Base-by-base conservation (phyloP, 768 basidiomycete species). In the Leccinum subgranulosum region DNA sequence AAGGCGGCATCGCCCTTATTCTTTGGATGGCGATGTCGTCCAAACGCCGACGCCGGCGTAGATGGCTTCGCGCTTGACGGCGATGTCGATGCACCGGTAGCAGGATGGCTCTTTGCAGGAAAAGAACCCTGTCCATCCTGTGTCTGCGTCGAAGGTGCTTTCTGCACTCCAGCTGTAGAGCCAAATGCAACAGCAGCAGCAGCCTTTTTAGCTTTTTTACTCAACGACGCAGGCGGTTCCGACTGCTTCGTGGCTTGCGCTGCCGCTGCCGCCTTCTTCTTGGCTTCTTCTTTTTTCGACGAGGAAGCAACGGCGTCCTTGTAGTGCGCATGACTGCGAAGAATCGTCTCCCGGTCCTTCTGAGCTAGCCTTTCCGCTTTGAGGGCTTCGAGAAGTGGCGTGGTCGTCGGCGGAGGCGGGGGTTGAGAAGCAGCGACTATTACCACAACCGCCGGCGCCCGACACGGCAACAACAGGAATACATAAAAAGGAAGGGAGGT, bases 301-400 rank as follows among this genome's bases (percentile, higher is more conserved):
- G 68, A 45, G 11, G 66, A 41, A 41, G 9, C 50, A 2, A 68
- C 62, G 50, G 72, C 69, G 36, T 84, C 84, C 66, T 85, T 86
- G 74, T 88, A 87, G 67, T 88, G 89, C 0, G 83, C 81, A 39
- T 91, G 88, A 55, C 84, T 88, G 39, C 87, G 83, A 31, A 85
- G 75, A 56, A 87, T 90, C 28, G 83, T 75, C 64, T 87, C 86
- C 66, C 85, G 91, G 68, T 89, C 90, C 64, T 82, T 86, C 64
- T 84, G 82, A 0, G 83, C 81, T 6, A 80, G 68, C 55, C 76
- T 75, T 71, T 92, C 88, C 0, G 91, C 90, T 62, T 93, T 92
- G 60, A 98, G 85, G 1, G 94, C 92, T 68, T 96, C 95, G 49
- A 99, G 84, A 21, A 98, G 82, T 0, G 96, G 96, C 0, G 96